Conservation (phyloP, 2,329 filamentous ascomycete species). For the Calonectria ilicicola region DNA sequence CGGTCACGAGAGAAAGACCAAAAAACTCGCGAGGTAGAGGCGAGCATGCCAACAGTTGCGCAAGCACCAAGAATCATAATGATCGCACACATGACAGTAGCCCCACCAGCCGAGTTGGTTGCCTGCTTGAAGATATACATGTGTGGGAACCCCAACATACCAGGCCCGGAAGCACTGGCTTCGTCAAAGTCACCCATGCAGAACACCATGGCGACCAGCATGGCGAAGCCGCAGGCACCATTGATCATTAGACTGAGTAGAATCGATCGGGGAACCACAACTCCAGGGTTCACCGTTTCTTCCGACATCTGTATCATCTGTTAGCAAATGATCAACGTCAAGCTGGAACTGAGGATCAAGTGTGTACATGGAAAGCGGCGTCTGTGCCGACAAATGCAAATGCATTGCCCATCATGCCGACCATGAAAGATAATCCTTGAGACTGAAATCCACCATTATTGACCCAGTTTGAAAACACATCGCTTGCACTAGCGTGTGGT, state of each 20-base stretch:
- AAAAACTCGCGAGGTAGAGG: constrained; percentile 67
- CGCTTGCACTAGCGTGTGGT: constrained; percentile 44
- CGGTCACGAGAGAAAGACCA: constrained; percentile 62
- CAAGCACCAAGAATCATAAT: constrained; percentile 61
- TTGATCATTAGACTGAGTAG: constrained; percentile 63
- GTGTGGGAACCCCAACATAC: constrained; percentile 61
- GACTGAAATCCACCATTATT: constrained; percentile 59
- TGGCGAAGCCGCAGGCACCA: constrained; percentile 64
- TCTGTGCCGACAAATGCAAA: constrained; percentile 49
- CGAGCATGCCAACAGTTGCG: constrained; percentile 65
- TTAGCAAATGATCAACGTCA: neutral
- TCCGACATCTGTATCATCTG: constrained; percentile 53
- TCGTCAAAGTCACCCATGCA: constrained; percentile 61
- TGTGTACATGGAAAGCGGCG: constrained; percentile 46
- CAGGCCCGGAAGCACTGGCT: constrained; percentile 57
- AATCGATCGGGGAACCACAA: constrained; percentile 63
- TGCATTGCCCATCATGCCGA: constrained; percentile 57
- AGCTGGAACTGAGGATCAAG: too few species aligned
- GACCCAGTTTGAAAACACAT: constrained; percentile 58
- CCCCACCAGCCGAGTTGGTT: constrained; percentile 59
- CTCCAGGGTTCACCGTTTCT: constrained; percentile 60
- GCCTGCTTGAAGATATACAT: constrained; percentile 69
- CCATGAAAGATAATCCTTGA: constrained; percentile 57
- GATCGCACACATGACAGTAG: constrained; percentile 62
- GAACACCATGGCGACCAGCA: constrained; percentile 68